phyloP scores from a whole-genome alignment of 805 yeast genomes.

The Zygosaccharomyces kombuchaensis region DNA sequence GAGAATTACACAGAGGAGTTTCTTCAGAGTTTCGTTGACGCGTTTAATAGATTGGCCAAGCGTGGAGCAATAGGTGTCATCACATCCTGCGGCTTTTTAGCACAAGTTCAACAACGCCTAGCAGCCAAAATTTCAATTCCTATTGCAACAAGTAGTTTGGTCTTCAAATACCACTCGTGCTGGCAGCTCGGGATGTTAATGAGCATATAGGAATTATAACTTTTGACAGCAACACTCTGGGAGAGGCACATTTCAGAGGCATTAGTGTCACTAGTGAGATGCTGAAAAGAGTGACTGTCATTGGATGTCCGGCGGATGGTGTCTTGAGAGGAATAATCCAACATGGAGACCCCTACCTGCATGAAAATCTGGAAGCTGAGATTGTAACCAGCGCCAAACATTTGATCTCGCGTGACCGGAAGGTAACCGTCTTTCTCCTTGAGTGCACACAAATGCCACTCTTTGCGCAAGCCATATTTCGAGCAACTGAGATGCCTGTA shows the following conservation, averaged over 20 bases:
- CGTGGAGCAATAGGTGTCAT: slow-evolving; percentile 36
- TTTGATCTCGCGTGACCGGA: slow-evolving; percentile 20
- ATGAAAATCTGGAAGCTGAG: slow-evolving; percentile 27
- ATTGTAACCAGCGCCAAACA: slow-evolving; percentile 23
- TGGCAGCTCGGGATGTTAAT: slow-evolving; percentile 17
- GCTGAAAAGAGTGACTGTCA: slow-evolving; percentile 17
- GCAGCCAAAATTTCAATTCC: slow-evolving; percentile 28
- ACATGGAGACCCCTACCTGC: slow-evolving; percentile 25
- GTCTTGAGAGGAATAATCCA: slow-evolving; percentile 27
- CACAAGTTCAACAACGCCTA: slow-evolving; percentile 30
- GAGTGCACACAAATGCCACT: slow-evolving; percentile 39
- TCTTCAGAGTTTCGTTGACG: slow-evolving; percentile 28
- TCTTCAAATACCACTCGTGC: slow-evolving; percentile 32
- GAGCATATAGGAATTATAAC: slow-evolving; percentile 33
- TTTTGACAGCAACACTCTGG: slow-evolving; percentile 28
- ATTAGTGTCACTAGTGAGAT: slow-evolving; percentile 29
- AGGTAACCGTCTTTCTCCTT: slow-evolving; percentile 32
- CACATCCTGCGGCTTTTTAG: slow-evolving; percentile 38
- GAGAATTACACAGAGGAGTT: slow-evolving; percentile 25
- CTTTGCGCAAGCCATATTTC: slow-evolving; percentile 29
- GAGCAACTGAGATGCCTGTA: slow-evolving; percentile 30
- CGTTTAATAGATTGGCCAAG: slow-evolving; percentile 24
- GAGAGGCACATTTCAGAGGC: slow-evolving; percentile 30
- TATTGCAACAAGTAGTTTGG: slow-evolving; percentile 33
- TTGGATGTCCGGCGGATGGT: slow-evolving; percentile 24